Evolutionary conservation across 176 grass and related monocot species (phyloP), one percentile per base, ranked within the genome.

Genomic region (Cenchrus americanus): DNA sequence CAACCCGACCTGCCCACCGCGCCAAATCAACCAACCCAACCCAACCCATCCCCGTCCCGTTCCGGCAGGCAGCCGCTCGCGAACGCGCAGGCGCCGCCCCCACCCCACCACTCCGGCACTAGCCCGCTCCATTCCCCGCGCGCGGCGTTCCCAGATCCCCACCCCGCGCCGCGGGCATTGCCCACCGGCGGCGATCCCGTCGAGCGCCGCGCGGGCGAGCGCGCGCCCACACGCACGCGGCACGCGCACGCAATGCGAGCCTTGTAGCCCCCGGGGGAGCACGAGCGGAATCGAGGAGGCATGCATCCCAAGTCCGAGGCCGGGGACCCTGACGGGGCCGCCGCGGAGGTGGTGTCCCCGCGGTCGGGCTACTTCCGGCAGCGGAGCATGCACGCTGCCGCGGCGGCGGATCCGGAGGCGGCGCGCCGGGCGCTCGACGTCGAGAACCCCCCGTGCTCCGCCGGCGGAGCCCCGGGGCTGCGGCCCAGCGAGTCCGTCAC

Each of bases 401-500:
- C 57, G 43, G 22, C 62, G 5, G 60, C 60, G 84, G 81, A 90
- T 89, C 81, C 59, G 76, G 85, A 84, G 40, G 74, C 78, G 14
- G 61, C 80, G 11, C 76, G 88, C 51, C 67, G 83, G 59, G 77
- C 84, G 14, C 90, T 97, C 65, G 94, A 97, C 69, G 87, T 97
- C 32, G 94, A 97, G 89, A 92, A 83, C 84, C 79, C 88, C 5
- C 65, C 83, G 5, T 72, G 50, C 2, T 26, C 15, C 27, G 7
- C 13, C 13, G 77, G 5, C 54, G 10, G 66, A 12, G 22, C 58
- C n/a, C n/a, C 58, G 32, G 93, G 93, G 30, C 78, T 97, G 41
- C 86, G 80, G 32, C 24, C 87, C 15, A 97, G 91, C 79, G 80
- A 97, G 70, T 97, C 94, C 61, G 90, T 94, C 71, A 55, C 91